Evolutionary conservation across 2,329 filamentous ascomycete genomes (phyloP).

Genomic region (Aureobasidium sp.): DNA sequence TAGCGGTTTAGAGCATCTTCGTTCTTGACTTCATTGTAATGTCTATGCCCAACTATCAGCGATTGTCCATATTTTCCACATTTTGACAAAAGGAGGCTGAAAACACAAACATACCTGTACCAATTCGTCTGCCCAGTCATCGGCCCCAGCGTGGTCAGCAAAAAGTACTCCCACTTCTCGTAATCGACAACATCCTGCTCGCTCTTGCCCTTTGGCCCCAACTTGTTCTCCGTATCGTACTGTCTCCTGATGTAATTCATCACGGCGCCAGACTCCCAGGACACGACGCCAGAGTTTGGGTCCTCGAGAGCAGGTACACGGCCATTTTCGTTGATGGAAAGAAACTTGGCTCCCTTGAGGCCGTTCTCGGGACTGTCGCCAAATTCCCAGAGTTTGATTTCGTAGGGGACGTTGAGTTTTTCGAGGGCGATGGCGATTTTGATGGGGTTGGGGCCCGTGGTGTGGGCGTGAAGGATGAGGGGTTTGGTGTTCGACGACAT

Average conservation of each 20-base stretch:
- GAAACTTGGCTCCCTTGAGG: constrained; percentile 31
- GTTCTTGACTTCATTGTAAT: constrained; percentile 28
- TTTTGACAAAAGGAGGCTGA: too few species aligned
- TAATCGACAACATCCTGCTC: constrained; percentile 37
- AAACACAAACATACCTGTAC: constrained; percentile 1
- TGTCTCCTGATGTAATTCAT: constrained; percentile 38
- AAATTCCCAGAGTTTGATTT: constrained; percentile 35
- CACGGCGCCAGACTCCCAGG: constrained; percentile 45
- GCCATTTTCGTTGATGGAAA: constrained; percentile 38
- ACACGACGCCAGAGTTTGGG: constrained; percentile 35
- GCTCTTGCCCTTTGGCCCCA: constrained; percentile 27
- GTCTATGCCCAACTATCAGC: not conserved
- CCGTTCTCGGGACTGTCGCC: constrained; percentile 28
- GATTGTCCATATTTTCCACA: not conserved
- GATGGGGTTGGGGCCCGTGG: constrained; percentile 34
- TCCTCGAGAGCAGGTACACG: constrained; percentile 36
- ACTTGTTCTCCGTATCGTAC: constrained; percentile 34
- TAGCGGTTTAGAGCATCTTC: constrained; percentile 35
- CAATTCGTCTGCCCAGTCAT: constrained; percentile 30
- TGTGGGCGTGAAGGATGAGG: constrained; percentile 33
- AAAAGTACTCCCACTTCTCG: constrained; percentile 39
- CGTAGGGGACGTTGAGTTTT: constrained; percentile 32
- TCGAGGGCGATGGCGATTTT: constrained; percentile 37
- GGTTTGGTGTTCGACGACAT: constrained; percentile 27
- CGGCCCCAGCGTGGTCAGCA: constrained; percentile 33